Evolutionary conservation across 164 flowering plant species (phyloP), one percentile per base, ranked within the genome.

Genomic region (Sedum album): DNA sequence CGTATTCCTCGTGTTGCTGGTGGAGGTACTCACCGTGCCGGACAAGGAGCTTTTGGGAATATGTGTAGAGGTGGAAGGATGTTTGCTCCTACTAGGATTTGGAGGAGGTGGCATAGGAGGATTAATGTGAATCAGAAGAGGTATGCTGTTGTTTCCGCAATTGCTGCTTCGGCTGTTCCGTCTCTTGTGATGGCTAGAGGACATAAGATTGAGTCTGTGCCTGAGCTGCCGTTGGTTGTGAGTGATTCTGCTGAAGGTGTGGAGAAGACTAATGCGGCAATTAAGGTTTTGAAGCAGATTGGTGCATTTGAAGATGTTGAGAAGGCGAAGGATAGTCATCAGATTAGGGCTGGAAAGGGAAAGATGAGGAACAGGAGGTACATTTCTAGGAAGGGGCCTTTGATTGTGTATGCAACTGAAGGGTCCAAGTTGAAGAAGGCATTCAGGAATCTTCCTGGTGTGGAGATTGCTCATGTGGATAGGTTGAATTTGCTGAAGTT

Each of bases 1-100:
- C 93, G 95, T 83, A 92, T 90, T 78, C 97, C 97, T 10, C 90
- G 97, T 70, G 96, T 92, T 5, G 86, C 97, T 17, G 96, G 97
- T 1, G 97, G 97, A 33, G 96, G 97, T 0, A 90, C 97, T 35
- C 97, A 92, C 84, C 88, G 95, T 28, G 96, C 96, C 33, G 96
- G 96, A 1, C 94, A 91, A 80, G 97, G 89, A 1, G 96, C 97
- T 30, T 91, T 89, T 78, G 96, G 96, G 0, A 91, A 91, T 86
- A 91, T 89, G 96, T 91, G 97, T 44, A 88, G 96, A 23, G 97
- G 97, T 14, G 96, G 97, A 0, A 80, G 96, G 10, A 91, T 91
- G 94, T 89, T 91, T 66, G 96, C 97, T 20, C 96, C 96, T 0
- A 89, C 97, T 21, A 84, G 79, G 88, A 91, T 88, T 80, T 89